Evolutionary conservation across 2,329 filamentous ascomycete genomes (phyloP), one percentile per base, ranked within the genome.

Genomic region (Leptographium wingfieldii): DNA sequence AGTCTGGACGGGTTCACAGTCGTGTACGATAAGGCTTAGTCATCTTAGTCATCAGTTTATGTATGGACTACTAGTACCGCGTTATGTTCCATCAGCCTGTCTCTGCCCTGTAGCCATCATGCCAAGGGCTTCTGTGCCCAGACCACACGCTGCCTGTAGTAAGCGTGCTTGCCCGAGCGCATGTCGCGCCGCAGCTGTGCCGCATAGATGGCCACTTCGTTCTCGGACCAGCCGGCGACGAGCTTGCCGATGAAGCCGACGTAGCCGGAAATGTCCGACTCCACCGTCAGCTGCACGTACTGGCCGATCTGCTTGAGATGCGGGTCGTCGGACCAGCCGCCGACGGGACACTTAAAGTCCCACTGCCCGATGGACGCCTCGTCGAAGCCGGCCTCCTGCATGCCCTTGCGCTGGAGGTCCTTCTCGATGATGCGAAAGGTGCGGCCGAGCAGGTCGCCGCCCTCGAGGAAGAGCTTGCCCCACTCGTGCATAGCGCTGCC

Each of bases 291-390:
- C 19, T 59, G 52, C 4, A 58, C 46, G 55, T 56, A 65, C 29
- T 46, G 53, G 0, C 71, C 70, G 27, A 72, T 68, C 56, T 72
- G 67, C 53, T 70, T 63, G 9, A 57, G 62, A 14, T 59, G 60
- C 1, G 60, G 59, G 48, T 71, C 69, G 52, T 67, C 68, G 0
- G 72, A 65, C 73, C 73, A 75, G n/a, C 65, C 61, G 0, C 69
- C 69, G 35, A 70, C 65, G 1, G 70, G 70, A 1, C 7, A 6
- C 58, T 66, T 65, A 16, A n/a, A 12, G 29, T 54, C 52, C 9
- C 19, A 14, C 27, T n/a, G 14, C 16, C n/a, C 16, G 52, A 54
- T 35, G 19, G 40, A n/a, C 16, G 6, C 16, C 16, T 35, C 52
- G 1, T 33, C 52, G 52, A 54, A 54, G 52, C 52, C 52, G 27